Evolutionary conservation across 768 basidiomycete genomes (phyloP), one percentile per base, ranked within the genome.

Genomic region (Kondoa malvinella): DNA sequence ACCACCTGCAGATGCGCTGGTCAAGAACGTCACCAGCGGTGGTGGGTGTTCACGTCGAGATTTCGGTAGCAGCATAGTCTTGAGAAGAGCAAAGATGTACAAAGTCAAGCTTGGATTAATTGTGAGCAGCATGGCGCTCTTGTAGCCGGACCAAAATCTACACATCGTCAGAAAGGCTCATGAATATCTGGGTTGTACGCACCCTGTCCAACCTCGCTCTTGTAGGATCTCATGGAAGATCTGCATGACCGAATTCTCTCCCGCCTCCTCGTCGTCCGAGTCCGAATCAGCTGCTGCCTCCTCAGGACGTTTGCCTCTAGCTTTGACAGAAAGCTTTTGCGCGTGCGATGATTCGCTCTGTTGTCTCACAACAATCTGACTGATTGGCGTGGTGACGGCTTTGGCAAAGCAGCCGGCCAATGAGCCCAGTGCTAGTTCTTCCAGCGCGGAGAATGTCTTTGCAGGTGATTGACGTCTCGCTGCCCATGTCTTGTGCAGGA

Each of bases 91-190:
- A 74, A 83, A 81, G 65, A 82, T 76, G 26, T 81, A 80, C 32
- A 84, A 78, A 0, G 83, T 84, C 34, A 85, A 78, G 0, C 83
- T 81, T 0, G 84, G 84, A 67, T 83, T 85, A 26, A 83, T 75
- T 3, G 72, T 69, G 12, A 84, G 74, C 1, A 83, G 71, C 14
- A 81, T 74, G 1, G 81, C 80, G 2, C 80, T 81, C 61, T 79
- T 76, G 76, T 84, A 84, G 0, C 83, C 83, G 73, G 79, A 77
- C 83, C 83, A 85, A 72, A 85, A 85, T 1, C 83, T 83, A 31
- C 40, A 81, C 74, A 65, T 82, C 80, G 1, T 73, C 62, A 71
- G 83, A 82, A 4, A 85, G 81, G 15, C 75, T 74, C 68, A 76
- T 75, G 4, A 81, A 74, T 2, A 82, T 77, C 1, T 71, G 69